These are phyloP conservation scores for Populus tremula DNA, from an alignment of 345 rosid species.

Conservation along the genomic window DNA sequence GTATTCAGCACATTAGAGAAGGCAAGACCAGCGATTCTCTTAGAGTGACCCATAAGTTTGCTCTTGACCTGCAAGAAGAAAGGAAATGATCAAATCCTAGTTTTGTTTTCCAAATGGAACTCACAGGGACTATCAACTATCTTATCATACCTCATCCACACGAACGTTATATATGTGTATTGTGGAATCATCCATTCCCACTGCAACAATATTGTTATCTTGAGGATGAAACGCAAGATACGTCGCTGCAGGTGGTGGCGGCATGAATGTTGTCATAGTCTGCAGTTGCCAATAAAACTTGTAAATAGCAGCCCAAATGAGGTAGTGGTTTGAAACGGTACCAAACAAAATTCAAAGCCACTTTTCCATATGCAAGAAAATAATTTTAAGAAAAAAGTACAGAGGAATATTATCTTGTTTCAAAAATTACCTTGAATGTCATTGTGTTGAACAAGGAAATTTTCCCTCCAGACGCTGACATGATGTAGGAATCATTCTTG, in stretches of 20 bases:
- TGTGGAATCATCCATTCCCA: constrained; percentile 52
- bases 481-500: constrained; percentile 41
- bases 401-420: neutral
- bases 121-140: neutral
- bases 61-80: constrained; percentile 49
- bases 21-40: constrained; percentile 72
- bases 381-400: neutral
- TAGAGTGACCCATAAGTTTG: constrained; percentile 73
- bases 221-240: constrained; percentile 51
- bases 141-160: constrained; percentile 32
- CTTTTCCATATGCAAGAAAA: neutral
- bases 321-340: neutral
- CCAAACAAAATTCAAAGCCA: neutral
- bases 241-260: constrained; percentile 46
- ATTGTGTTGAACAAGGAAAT: constrained; percentile 40
- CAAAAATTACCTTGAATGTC: constrained; percentile 34
- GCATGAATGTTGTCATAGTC: constrained; percentile 42
- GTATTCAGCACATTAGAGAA: constrained; percentile 56
- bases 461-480: constrained; percentile 46
- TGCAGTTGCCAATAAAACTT: constrained; percentile 18
- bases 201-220: constrained; percentile 45
- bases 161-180: constrained; percentile 39
- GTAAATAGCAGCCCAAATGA: constrained; percentile 5
- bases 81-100: neutral
- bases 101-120: neutral